phyloP scores from a whole-genome alignment of 768 basidiomycete species.

The Boletus rubropictus region DNA sequence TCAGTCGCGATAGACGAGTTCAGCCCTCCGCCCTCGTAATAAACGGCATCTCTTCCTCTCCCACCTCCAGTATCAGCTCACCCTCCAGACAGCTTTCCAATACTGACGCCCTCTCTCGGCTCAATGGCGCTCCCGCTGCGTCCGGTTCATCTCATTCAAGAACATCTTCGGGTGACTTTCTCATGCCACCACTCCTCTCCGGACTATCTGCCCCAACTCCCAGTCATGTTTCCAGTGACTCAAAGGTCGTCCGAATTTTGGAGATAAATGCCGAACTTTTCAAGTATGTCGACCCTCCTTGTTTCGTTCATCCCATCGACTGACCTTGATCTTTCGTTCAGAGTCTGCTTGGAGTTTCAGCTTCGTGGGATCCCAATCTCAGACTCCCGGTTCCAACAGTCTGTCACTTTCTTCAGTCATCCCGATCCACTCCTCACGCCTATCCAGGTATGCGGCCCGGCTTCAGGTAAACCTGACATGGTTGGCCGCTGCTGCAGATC shows the following conservation, averaged over 20 bases:
- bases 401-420: constrained; percentile 23
- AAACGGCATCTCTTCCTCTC: constrained; percentile 21
- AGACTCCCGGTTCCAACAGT: constrained; percentile 57
- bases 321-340: constrained; percentile 22
- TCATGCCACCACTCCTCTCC: constrained; percentile 29
- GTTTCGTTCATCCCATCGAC: not conserved
- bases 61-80: constrained; percentile 14
- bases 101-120: constrained; percentile 19
- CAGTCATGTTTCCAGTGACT: constrained; percentile 9
- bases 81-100: constrained; percentile 21
- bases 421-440: constrained; percentile 10
- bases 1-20: constrained; percentile 14
- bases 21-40: constrained; percentile 19
- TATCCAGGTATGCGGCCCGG: constrained; percentile 49
- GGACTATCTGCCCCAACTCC: constrained; percentile 8
- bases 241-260: constrained; percentile 55
- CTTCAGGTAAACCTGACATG: constrained; percentile 68
- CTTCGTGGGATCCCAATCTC: constrained; percentile 39
- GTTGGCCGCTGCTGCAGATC: constrained; percentile 65
- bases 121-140: constrained; percentile 15
- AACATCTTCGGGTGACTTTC: constrained; percentile 25
- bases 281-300: constrained; percentile 40
- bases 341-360: constrained; percentile 60
- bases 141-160: constrained; percentile 26
- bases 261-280: constrained; percentile 67